A percentile compares a stretch with the other conserved stretches of the same genome.
phyloP scores from a whole-genome alignment of 2,329 filamentous ascomycete genomes.

The Cladosporium cucumerinum region DNA sequence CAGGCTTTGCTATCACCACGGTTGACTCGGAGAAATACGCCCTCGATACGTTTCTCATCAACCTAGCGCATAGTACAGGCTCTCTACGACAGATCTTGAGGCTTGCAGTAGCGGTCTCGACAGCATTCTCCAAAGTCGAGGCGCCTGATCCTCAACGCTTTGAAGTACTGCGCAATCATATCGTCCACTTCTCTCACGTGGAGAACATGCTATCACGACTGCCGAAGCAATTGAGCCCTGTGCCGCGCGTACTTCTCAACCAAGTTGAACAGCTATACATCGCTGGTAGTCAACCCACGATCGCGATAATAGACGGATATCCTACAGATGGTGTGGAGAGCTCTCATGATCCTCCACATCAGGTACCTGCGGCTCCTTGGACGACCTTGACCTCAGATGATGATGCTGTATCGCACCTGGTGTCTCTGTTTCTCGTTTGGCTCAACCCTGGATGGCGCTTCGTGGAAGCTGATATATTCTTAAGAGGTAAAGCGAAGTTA shows the following conservation, averaged over 20 bases:
- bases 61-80: conserved; percentile 17
- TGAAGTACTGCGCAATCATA: neutral
- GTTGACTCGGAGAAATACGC: neutral
- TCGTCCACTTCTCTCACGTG: neutral
- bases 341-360: neutral
- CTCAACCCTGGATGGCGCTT: conserved; percentile 21
- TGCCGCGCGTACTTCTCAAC: neutral
- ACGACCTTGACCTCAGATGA: conserved; percentile 10
- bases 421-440: conserved; percentile 19
- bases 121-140: neutral
- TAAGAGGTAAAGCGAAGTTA: conserved; percentile 11
- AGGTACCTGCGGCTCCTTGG: conserved; percentile 16
- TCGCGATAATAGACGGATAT: neutral
- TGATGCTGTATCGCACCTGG: conserved; percentile 18
- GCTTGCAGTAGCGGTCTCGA: conserved; percentile 7
- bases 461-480: conserved; percentile 19
- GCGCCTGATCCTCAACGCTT: neutral
- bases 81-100: conserved; percentile 15
- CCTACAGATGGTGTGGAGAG: neutral
- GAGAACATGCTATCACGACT: neutral
- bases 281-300: neutral
- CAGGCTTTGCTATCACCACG: neutral
- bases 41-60: conserved; percentile 2
- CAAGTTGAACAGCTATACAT: neutral
- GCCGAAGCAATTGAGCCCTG: neutral